A percentile compares a stretch with the other conserved stretches of the same genome.
phyloP scores from a whole-genome alignment of 768 basidiomycete genomes.

The Austroboletus eburneus region DNA sequence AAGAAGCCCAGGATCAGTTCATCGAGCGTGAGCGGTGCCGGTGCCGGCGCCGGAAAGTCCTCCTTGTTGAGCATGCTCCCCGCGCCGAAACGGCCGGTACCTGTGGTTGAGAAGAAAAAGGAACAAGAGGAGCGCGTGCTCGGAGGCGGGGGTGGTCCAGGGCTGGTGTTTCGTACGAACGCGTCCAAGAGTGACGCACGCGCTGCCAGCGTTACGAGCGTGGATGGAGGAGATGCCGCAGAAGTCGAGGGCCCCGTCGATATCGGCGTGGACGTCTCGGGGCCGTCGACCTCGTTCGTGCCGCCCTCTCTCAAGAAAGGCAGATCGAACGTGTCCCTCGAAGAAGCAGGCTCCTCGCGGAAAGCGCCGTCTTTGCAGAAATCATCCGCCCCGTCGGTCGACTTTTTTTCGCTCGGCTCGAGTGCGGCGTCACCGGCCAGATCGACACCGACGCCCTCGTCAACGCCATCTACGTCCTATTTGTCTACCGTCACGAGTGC shows the following conservation, averaged over 20 bases:
- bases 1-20: slow-evolving; percentile 54
- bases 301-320: slow-evolving; percentile 61
- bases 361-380: too few relatives aligned
- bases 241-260: background rate
- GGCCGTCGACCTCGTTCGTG: slow-evolving; percentile 44
- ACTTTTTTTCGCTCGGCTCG: slow-evolving; percentile 69
- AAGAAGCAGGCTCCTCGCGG: slow-evolving; percentile 26
- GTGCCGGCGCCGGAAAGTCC: slow-evolving; percentile 53
- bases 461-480: slow-evolving; percentile 2
- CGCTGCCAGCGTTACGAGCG: slow-evolving; percentile 22
- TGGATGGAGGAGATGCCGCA: slow-evolving; percentile 10
- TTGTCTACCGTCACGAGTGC: slow-evolving; percentile 22
- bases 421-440: background rate
- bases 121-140: slow-evolving; percentile 47
- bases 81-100: slow-evolving; percentile 54
- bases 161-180: slow-evolving; percentile 53
- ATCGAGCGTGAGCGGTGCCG: too few relatives aligned
- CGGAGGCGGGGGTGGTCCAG: slow-evolving; percentile 58
- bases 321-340: slow-evolving; percentile 53
- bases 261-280: background rate
- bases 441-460: background rate
- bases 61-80: slow-evolving; percentile 71
- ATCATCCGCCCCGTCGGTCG: slow-evolving; percentile 36
- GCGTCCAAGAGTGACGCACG: slow-evolving; percentile 7
- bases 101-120: slow-evolving; percentile 30